A percentile compares a stretch with the other conserved stretches of the same genome.
Conservation (phyloP, 345 rosid species). For the Hirschfeldia incana region DNA sequence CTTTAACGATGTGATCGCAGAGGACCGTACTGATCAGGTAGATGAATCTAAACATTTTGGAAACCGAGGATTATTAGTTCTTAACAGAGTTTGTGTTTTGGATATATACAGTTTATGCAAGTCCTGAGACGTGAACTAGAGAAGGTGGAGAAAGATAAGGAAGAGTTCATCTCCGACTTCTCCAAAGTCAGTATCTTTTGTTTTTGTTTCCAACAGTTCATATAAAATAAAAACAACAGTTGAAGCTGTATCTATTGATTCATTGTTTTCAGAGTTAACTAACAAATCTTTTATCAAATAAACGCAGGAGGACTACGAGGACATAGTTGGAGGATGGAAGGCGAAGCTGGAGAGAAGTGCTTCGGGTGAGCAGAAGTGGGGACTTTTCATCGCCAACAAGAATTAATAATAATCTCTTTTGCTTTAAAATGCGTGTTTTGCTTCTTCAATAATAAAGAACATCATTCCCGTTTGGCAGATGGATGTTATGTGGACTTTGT, state of each 20-base stretch:
- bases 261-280: neutral
- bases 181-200: conserved; percentile 56
- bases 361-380: conserved; percentile 82
- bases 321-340: conserved; percentile 79
- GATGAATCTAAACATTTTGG: neutral
- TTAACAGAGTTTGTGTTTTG: neutral
- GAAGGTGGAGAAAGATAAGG: conserved; percentile 68
- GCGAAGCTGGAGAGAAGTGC: conserved; percentile 65
- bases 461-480: conserved; percentile 6
- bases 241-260: neutral
- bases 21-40: conserved; percentile 95
- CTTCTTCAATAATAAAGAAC: conserved; percentile 17
- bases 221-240: neutral
- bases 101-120: conserved; percentile 55
- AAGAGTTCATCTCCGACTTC: conserved; percentile 68
- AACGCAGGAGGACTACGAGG: conserved; percentile 79
- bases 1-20: conserved; percentile 69
- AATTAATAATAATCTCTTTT: neutral
- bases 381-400: conserved; percentile 62
- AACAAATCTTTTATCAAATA: neutral
- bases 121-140: conserved; percentile 71
- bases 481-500: conserved; percentile 14
- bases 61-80: neutral
- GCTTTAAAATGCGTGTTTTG: neutral
- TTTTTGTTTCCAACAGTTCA: neutral